These are phyloP conservation scores for Lactifluus volemus DNA, from an alignment of 768 basidiomycete species.

Conservation along the genomic window DNA sequence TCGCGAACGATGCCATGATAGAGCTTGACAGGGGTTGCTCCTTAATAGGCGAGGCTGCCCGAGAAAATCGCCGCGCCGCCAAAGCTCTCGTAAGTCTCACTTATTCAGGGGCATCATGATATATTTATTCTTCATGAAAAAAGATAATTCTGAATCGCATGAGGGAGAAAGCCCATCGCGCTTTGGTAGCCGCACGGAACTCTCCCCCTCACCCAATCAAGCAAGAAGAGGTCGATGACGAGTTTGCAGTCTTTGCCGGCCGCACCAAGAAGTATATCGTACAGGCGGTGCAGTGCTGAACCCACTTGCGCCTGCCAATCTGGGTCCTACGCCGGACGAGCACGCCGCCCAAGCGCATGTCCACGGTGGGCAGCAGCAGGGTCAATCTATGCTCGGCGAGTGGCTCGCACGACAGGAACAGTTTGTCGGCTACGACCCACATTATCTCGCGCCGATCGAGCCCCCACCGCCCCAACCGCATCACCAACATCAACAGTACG, in stretches of 20 bases:
- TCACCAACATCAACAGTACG: conserved; percentile 5
- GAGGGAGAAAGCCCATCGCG: conserved; percentile 57
- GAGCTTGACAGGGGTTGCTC: conserved; percentile 61
- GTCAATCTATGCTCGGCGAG: conserved; percentile 2
- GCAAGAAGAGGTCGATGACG: conserved; percentile 50
- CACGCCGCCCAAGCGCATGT: not conserved
- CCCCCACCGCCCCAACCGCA: not conserved
- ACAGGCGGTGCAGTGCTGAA: conserved; percentile 26
- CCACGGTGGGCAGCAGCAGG: not conserved
- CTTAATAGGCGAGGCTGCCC: conserved; percentile 56
- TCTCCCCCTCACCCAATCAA: conserved; percentile 30
- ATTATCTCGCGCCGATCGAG: conserved; percentile 3
- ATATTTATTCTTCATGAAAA: not conserved
- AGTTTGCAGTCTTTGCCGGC: conserved; percentile 61
- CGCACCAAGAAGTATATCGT: conserved; percentile 50
- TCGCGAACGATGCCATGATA: conserved; percentile 57
- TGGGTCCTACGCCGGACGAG: not conserved
- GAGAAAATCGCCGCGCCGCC: conserved; percentile 49
- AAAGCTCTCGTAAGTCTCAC: conserved; percentile 49
- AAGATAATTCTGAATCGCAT: conserved; percentile 55
- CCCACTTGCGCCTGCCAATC: not conserved
- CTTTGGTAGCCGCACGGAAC: conserved; percentile 37
- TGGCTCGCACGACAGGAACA: conserved; percentile 11
- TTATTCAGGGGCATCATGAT: not conserved
- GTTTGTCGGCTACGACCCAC: conserved; percentile 1